A percentile compares a stretch with the other conserved stretches of the same genome.
phyloP scores from a whole-genome alignment of 306 rosid genomes.

The Lotus japonicus region DNA sequence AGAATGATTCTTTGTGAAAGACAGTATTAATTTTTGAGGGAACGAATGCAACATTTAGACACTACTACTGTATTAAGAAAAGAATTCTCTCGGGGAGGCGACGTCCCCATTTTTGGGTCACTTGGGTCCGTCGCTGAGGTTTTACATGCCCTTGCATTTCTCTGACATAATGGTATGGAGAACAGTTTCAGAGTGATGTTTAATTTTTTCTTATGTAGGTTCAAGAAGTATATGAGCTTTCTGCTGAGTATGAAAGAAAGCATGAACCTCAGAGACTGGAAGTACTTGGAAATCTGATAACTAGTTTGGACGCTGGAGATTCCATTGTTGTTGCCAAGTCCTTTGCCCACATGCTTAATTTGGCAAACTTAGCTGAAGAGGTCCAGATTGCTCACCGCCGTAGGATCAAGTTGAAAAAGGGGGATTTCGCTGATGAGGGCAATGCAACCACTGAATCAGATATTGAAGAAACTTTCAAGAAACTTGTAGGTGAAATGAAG shows the following conservation, averaged over 20 bases:
- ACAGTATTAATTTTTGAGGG: too few species aligned
- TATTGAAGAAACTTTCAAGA: conserved; percentile 86
- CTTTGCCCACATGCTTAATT: conserved; percentile 88
- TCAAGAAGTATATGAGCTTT: conserved; percentile 82
- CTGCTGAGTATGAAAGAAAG: conserved; percentile 89
- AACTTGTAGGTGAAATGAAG: conserved; percentile 54
- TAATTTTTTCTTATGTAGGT: conserved; percentile 42
- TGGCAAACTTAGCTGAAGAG: conserved; percentile 97
- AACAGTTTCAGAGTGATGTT: neutral
- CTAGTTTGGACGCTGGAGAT: conserved; percentile 93
- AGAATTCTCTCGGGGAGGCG: too few species aligned
- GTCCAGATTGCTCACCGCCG: conserved; percentile 85
- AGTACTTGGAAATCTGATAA: conserved; percentile 66
- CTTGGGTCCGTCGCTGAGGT: too few species aligned
- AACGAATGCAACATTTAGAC: too few species aligned
- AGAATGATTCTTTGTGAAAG: too few species aligned
- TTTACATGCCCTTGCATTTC: too few species aligned
- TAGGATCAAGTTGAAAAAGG: conserved; percentile 73
- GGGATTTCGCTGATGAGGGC: conserved; percentile 73
- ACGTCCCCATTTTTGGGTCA: too few species aligned
- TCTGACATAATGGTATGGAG: neutral
- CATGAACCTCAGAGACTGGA: conserved; percentile 64
- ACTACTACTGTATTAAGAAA: too few species aligned
- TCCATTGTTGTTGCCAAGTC: conserved; percentile 85
- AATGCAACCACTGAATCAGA: conserved; percentile 89